Evolutionary conservation across 2,329 filamentous ascomycete genomes (phyloP), one percentile per base, ranked within the genome.

Genomic region (Sclerotinia subarctica): DNA sequence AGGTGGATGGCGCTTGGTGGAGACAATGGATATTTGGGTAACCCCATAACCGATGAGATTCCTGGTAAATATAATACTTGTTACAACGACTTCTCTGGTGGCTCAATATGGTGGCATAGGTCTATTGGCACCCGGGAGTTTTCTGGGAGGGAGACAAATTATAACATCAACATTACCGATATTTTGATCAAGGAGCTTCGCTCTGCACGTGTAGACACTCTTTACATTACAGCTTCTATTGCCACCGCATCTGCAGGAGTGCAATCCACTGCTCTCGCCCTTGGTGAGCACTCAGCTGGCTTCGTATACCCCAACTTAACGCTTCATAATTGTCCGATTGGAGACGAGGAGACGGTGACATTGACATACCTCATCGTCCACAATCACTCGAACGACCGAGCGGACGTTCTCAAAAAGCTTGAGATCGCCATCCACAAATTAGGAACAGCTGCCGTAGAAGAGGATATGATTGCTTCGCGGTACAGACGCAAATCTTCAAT

Each of bases 101-200:
- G 63, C 24, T 65, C 63, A 13, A 65, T 65, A 65, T 65, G 63
- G 51, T 65, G 63, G 63, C 51, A 65, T 46, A 5, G 13, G 6
- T 65, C 63, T 2, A 65, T 57, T 26, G 51, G 51, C 5, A 57
- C 51, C 17, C 51, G 63, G 26, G 29, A 57, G 29, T 65, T 65
- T 29, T 44, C 38, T 29, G 63, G 26, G 19, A 42, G 53, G 19
- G 63, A 44, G 24, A 57, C 51, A 15, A 65, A 35, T 24, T 47
- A 65, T 15, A 57, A 57, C n/a, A 57, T 57, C 24, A 46, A 32
- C 38, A 47, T 57, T 2, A 65, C 35, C 38, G 42, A 46, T 2
- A 32, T 65, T 35, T 11, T 56, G 26, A 65, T 65, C 5, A n/a
- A 57, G 4, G 63, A 57, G 42, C 19, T 65, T 15, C 63, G 51